Conservation (phyloP, 352 stramenopile species). For the Phytophthora crassamura region DNA sequence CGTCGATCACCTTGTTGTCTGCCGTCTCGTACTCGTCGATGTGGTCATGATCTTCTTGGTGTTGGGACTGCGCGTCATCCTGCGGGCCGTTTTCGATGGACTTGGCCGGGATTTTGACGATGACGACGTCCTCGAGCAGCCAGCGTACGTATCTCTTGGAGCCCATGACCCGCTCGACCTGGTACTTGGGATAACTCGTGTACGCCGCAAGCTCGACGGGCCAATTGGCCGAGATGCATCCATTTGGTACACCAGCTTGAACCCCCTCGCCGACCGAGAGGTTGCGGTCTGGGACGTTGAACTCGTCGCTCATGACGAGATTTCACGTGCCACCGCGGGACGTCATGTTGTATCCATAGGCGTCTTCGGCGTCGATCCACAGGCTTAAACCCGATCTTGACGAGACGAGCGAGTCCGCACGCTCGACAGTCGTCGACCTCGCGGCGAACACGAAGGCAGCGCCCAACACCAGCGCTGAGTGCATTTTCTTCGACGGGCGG, state of each 20-base stretch:
- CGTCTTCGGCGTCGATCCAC: slow-evolving; percentile 52
- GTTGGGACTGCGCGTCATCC: slow-evolving; percentile 39
- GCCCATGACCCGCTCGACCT: slow-evolving; percentile 70
- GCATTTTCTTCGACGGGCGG: slow-evolving; percentile 17
- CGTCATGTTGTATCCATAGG: slow-evolving; percentile 31
- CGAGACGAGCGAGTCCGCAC: slow-evolving; percentile 32
- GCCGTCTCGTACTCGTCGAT: slow-evolving; percentile 55
- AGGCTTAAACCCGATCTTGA: slow-evolving; percentile 42
- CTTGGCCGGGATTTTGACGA: slow-evolving; percentile 69
- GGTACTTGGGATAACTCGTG: slow-evolving; percentile 57
- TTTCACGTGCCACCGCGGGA: slow-evolving; percentile 62
- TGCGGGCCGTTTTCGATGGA: slow-evolving; percentile 51
- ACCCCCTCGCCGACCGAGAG: no score
- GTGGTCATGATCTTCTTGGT: slow-evolving; percentile 61
- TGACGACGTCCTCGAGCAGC: slow-evolving; percentile 51
- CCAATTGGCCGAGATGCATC: slow-evolving; percentile 66
- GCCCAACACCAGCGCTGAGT: slow-evolving; percentile 3
- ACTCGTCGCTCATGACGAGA: slow-evolving; percentile 81
- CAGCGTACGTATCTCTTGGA: slow-evolving; percentile 57
- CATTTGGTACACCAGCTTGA: slow-evolving; percentile 74
- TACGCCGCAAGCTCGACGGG: slow-evolving; percentile 47
- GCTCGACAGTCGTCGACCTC: slow-evolving; percentile 6
- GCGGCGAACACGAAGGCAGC: slow-evolving; percentile 2
- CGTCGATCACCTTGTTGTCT: slow-evolving; percentile 51
- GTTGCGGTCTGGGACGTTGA: slow-evolving; percentile 70